Evolutionary conservation across 352 stramenopile genomes (phyloP), one percentile per base, ranked within the genome.

Genomic region (Globisporangium radiosum): DNA sequence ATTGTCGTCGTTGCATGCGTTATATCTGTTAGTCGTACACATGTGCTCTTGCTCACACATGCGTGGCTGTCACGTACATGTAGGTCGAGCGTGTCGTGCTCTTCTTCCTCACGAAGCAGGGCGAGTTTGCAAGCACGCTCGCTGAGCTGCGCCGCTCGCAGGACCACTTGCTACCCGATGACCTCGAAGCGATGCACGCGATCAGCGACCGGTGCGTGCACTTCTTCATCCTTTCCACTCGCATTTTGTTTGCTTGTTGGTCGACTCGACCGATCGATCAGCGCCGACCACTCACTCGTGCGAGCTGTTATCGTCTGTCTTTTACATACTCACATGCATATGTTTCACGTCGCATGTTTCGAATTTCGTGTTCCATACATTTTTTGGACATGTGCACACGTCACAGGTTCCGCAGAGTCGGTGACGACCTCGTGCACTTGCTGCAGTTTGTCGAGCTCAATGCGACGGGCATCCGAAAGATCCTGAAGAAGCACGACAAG

Each of bases 401-500:
- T 44, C 7, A 8, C 2, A 72, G 73, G n/a, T 82, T 73, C 62
- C 74, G 85, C 52, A 62, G 69, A 14, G 73, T 90, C n/a, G 86
- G 86, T 38, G 86, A 95, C 50, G 80, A 93, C 6, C 66, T 95
- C 9, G 79, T 93, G 49, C 75, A 90, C 47, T 50, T 95, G 54
- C 76, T 95, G 57, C 72, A 92, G 55, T 95, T 90, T 55, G 78
- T 95, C 10, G 83, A 94, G 67, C 76, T 95, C 39, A 95, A 95
- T 63, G 81, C 84, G 15, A 94, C 83, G 38, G 85, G 84, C 19
- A 86, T 95, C 57, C 82, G 86, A 54, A 95, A 95, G 68, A 95
- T 95, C 66, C 77, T 92, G 50, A 95, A 95, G 62, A 95, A 95
- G 66, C 85, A 92, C 63, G 82, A 92, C 72, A 94, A 94, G 64